These are phyloP conservation scores for Solanum rostratum DNA, from an alignment of 257 asterid species.

Conservation along the genomic window DNA sequence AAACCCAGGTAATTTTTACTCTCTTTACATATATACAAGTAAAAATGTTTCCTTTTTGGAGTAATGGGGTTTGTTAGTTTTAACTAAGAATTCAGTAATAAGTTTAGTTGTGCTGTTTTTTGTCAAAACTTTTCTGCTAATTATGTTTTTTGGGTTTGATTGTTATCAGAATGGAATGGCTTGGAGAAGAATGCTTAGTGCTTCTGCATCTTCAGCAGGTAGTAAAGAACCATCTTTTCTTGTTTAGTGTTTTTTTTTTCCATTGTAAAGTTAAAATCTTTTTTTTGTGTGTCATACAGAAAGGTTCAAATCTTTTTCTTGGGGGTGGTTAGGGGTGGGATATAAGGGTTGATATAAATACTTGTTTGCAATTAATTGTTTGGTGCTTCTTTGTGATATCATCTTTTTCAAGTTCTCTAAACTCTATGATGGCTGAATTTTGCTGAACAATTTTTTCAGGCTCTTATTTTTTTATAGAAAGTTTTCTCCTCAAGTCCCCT, in stretches of 20 bases:
- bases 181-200: slow-evolving; percentile 31
- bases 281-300: background rate
- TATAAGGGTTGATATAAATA: background rate
- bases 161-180: slow-evolving; percentile 27
- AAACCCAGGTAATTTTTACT: slow-evolving; percentile 21
- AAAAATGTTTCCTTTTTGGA: background rate
- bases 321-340: background rate
- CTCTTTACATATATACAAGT: background rate
- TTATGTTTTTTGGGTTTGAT: background rate
- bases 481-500: background rate
- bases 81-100: background rate
- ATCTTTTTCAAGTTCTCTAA: background rate
- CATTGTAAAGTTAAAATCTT: background rate
- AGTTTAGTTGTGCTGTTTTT: background rate
- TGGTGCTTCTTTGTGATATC: background rate
- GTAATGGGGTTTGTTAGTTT: background rate
- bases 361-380: background rate
- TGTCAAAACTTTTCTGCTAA: background rate
- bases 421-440: background rate
- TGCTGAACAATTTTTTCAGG: background rate
- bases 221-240: background rate
- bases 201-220: slow-evolving; percentile 40
- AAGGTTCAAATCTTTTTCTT: background rate
- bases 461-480: background rate
- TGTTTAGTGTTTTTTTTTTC: background rate